Evolutionary conservation across 805 yeast genomes (phyloP).

Genomic region (Diddensiella caesifluorescens): DNA sequence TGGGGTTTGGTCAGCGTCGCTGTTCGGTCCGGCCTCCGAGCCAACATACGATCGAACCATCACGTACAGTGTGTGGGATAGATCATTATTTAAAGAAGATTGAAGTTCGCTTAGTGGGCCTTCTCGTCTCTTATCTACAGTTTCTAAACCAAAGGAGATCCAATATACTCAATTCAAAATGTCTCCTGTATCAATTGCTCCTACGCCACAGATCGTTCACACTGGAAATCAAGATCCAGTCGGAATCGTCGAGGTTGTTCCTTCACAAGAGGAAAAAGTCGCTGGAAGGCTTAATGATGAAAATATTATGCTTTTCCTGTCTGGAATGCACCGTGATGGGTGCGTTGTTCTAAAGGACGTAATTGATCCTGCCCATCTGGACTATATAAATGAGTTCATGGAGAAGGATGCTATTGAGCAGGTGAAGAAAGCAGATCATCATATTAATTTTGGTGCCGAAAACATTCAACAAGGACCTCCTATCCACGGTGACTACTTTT

Average conservation of each 20-base stretch:
- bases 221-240: slow-evolving; percentile 10
- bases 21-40: no score
- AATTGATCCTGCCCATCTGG: slow-evolving; percentile 13
- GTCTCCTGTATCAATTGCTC: no score
- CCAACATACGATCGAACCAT: no score
- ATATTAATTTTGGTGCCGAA: slow-evolving; percentile 15
- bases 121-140: no score
- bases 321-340: slow-evolving; percentile 14
- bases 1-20: no score
- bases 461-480: slow-evolving; percentile 21
- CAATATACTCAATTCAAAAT: no score
- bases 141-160: no score
- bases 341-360: slow-evolving; percentile 12
- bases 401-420: slow-evolving; percentile 10
- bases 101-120: no score
- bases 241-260: slow-evolving; percentile 7
- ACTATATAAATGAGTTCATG: slow-evolving; percentile 10
- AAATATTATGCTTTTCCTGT: slow-evolving; percentile 9
- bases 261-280: slow-evolving; percentile 8
- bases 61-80: no score
- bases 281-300: slow-evolving; percentile 7
- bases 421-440: slow-evolving; percentile 1
- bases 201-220: slow-evolving; percentile 9
- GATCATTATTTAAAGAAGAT: no score
- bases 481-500: slow-evolving; percentile 10